Evolutionary conservation across 176 grass and related monocot species (phyloP).

Genomic region (Cenchrus americanus): DNA sequence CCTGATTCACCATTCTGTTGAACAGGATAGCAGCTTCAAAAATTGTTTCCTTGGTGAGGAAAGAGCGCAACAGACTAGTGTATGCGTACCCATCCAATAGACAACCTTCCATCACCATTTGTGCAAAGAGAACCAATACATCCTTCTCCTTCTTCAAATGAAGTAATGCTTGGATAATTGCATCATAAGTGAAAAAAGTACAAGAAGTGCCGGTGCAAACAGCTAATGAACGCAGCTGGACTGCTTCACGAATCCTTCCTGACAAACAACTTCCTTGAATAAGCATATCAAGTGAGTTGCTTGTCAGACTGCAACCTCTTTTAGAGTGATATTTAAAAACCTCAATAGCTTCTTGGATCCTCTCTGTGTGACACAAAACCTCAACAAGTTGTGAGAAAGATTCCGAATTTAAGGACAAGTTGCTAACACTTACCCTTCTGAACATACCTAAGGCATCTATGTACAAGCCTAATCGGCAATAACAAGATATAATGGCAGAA

Average conservation of each 20-base stretch:
- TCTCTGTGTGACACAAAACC: conserved; percentile 49
- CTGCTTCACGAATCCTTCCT: conserved; percentile 56
- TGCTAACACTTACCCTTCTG: conserved; percentile 43
- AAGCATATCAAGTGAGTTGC: conserved; percentile 42
- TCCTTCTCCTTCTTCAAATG: conserved; percentile 55
- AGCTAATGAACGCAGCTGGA: conserved; percentile 51
- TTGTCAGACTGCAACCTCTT: conserved; percentile 48
- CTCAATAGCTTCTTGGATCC: conserved; percentile 48
- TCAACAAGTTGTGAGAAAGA: conserved; percentile 58
- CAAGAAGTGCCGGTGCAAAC: conserved; percentile 48
- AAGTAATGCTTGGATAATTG: conserved; percentile 51
- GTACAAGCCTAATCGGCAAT: conserved; percentile 47
- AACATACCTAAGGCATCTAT: conserved; percentile 53
- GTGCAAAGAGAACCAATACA: conserved; percentile 52
- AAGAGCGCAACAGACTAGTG: conserved; percentile 48
- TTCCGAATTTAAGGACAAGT: conserved; percentile 57
- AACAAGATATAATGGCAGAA: conserved; percentile 67
- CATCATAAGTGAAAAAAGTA: conserved; percentile 43
- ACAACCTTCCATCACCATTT: conserved; percentile 66
- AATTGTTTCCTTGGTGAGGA: conserved; percentile 48
- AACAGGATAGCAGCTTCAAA: conserved; percentile 51
- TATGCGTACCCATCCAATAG: conserved; percentile 43
- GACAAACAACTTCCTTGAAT: conserved; percentile 49
- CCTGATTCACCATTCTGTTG: conserved; percentile 61
- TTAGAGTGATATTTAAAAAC: conserved; percentile 56